Base-by-base conservation (phyloP, 495 filamentous ascomycete species). In the Collariella sp. region DNA sequence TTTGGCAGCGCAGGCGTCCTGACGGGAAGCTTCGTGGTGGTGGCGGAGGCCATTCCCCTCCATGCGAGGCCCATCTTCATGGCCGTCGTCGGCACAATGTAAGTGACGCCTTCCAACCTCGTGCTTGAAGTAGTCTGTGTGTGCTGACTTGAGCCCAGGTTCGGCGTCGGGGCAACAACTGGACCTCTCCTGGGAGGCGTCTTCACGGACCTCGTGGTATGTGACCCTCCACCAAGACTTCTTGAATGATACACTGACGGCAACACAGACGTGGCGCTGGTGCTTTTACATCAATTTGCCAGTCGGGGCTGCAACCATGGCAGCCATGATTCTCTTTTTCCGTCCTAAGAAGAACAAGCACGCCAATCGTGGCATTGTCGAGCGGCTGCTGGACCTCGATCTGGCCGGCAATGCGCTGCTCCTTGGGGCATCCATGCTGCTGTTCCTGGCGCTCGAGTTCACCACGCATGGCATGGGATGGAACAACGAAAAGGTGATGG, bases 271-370 rank as follows among this genome's bases (percentile, higher is more conserved):
- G 7, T 79, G 77, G 77, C 61, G 77, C 35, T 79, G 75, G 76
- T 78, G 76, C 57, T 79, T 79, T 53, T 79, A 76, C 50, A 67
- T 78, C 64, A 79, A 78, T 50, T 63, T 80, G 1, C 77, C 75
- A 1, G 45, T 78, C 12, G 74, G 72, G 20, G 75, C 40, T 5
- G 55, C 66, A 3, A 68, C 70, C 0, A 59, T 65, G 3, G 38
- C 65, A 5, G 53, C 65, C 29, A 71, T 87, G 52, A 49, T 81
- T 19, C 55, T 61, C 33, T 70, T 60, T 73, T 62, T 69, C 50
- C 45, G 58, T 19, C 59, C 62, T 7, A 61, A 46, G 68, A 52
- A 56, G 36, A 59, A 68, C 33, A 20, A 67, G 20, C 41, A 53
- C 12, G 18, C 57, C 39, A 1, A 67, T 53, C 64, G 52, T 12